Conservation (phyloP, 2,329 filamentous ascomycete genomes). For the Nannizziopsis barbatae region DNA sequence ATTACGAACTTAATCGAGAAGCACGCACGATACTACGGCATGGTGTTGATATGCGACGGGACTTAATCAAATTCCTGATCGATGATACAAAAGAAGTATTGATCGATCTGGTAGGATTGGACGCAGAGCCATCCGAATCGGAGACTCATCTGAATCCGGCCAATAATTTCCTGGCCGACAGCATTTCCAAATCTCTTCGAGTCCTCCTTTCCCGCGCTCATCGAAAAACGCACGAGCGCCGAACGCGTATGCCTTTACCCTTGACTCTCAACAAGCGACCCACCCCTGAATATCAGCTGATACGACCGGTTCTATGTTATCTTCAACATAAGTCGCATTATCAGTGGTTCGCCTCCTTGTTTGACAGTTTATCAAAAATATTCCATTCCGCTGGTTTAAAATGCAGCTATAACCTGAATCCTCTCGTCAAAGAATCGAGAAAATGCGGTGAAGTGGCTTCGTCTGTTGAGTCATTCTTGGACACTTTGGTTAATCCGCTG, state of each 20-base stretch:
- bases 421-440: conserved; percentile 5
- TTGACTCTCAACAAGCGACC: conserved; percentile 41
- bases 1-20: conserved; percentile 79
- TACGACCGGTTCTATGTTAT: conserved; percentile 48
- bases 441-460: background rate
- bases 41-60: conserved; percentile 53
- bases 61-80: conserved; percentile 46
- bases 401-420: conserved; percentile 20
- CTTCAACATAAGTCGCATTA: conserved; percentile 39
- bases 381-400: conserved; percentile 26
- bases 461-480: conserved; percentile 33
- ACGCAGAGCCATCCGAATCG: conserved; percentile 17
- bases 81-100: conserved; percentile 48
- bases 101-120: conserved; percentile 54
- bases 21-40: conserved; percentile 60
- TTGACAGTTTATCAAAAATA: conserved; percentile 24
- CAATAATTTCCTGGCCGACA: conserved; percentile 47
- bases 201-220: conserved; percentile 72
- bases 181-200: conserved; percentile 55
- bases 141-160: conserved; percentile 20
- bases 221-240: conserved; percentile 55
- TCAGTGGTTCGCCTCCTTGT: conserved; percentile 25
- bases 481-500: conserved; percentile 33
- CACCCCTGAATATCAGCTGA: conserved; percentile 44
- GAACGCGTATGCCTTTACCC: conserved; percentile 54